Evolutionary conservation across 2,329 filamentous ascomycete species (phyloP), one percentile per base, ranked within the genome.

Genomic region (Nothophoma quercina): DNA sequence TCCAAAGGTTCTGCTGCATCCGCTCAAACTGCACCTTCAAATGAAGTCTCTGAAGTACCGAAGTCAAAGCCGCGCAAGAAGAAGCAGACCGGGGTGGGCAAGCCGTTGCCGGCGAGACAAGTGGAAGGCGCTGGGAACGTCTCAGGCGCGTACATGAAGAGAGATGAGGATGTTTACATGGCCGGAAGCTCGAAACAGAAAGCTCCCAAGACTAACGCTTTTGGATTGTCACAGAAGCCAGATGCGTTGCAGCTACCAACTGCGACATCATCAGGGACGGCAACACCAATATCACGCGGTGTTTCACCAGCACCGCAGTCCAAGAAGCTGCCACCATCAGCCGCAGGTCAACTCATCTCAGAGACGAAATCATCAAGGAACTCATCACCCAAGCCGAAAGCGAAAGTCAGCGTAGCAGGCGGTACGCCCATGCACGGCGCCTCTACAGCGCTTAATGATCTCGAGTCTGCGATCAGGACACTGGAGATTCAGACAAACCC

Each of bases 401-500:
- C 88, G 28, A 93, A 92, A 73, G 75, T 91, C 48, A 85, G 84
- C 58, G 87, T 95, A 49, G 81, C 89, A 0, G 91, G 91, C 33
- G 91, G 91, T 10, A 87, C 84, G 8, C 86, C 90, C 1, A 95
- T 95, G 90, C 88, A 91, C 49, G 90, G 91, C 13, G 85, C 88
- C 29, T 91, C 89, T 0, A 88, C 88, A 1, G 86, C 88, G 1
- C 79, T 95, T 15, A 85, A 85, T 13, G 85, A 87, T 62, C 71
- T 88, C 3, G 85, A 86, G 28, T 87, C 91, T 1, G 93, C 93
- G 4, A 98, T 99, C 61, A 88, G 92, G 19, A 83, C 88, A 2
- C 84, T 99, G 6, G 95, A 99, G 71, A 84, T 96, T n/a, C 89
- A 90, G 44, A 97, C 93, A 2, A 97, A 97, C 68, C 91, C 92